phyloP scores from a whole-genome alignment of 352 stramenopile species.

The Phytopythium aichiense region DNA sequence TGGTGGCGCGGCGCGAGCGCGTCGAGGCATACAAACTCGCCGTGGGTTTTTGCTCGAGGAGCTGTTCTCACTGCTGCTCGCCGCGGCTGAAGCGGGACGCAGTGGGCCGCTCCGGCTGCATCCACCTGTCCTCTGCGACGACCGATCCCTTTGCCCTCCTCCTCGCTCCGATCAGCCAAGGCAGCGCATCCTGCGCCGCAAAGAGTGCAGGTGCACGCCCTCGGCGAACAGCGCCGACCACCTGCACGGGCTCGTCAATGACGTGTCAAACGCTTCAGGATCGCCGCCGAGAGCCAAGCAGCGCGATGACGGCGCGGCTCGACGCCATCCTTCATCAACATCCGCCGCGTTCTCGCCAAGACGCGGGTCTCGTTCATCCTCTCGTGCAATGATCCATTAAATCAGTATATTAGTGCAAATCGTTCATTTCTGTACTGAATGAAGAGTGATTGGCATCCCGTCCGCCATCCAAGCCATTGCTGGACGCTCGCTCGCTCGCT shows the following conservation, averaged over 20 bases:
- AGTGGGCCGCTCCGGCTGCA: background rate
- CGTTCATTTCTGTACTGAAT: background rate
- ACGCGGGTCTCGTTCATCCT: background rate
- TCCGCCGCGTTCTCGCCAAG: background rate
- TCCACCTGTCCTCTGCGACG: background rate
- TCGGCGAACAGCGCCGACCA: background rate
- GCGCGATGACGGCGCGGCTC: background rate
- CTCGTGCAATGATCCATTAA: background rate
- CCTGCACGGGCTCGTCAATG: background rate
- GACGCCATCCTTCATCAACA: background rate
- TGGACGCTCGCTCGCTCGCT: no score
- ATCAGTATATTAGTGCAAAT: background rate
- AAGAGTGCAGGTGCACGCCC: background rate
- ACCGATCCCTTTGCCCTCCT: background rate
- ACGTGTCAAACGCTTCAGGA: background rate
- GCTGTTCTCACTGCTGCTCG: background rate
- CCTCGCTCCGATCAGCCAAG: background rate
- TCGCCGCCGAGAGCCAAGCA: background rate
- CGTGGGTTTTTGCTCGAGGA: conserved; percentile 7
- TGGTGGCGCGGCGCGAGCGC: background rate
- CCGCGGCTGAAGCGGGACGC: conserved; percentile 3
- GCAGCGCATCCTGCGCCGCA: background rate
- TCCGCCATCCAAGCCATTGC: no score
- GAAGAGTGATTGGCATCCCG: background rate
- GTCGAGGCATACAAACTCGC: background rate